Percentiles rank a stretch among this genome's conserved stretches.
Conservation (phyloP, 768 basidiomycete genomes). For the Xerocomus spinulosus region DNA sequence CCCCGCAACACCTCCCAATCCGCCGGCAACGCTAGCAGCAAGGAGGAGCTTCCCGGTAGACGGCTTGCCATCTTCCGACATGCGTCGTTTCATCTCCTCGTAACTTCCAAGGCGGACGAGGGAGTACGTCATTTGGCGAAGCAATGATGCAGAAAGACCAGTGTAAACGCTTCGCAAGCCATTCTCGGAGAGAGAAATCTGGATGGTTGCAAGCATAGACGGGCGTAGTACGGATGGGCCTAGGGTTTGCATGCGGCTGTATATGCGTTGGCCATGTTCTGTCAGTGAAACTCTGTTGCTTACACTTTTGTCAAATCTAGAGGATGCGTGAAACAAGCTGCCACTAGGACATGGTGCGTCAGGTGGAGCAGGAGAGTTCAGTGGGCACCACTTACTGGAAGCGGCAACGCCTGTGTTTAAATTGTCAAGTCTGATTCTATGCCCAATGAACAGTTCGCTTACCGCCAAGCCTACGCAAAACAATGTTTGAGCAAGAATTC, state of each 20-base stretch:
- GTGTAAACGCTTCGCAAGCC: conserved; percentile 76
- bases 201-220: conserved; percentile 63
- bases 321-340: conserved; percentile 77
- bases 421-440: conserved; percentile 4
- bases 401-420: conserved; percentile 51
- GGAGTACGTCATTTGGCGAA: conserved; percentile 91
- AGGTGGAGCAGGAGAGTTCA: neutral
- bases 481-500: neutral
- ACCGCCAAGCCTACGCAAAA: conserved; percentile 57
- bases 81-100: conserved; percentile 63
- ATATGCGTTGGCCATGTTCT: conserved; percentile 2
- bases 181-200: conserved; percentile 56
- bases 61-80: conserved; percentile 49
- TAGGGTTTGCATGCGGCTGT: conserved; percentile 79
- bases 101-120: conserved; percentile 81
- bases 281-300: conserved; percentile 19
- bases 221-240: conserved; percentile 47
- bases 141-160: conserved; percentile 75
- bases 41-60: conserved; percentile 52
- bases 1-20: conserved; percentile 76
- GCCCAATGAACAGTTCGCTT: conserved; percentile 4
- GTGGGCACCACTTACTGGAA: conserved; percentile 45
- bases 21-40: conserved; percentile 71
- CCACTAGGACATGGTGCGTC: conserved; percentile 46
- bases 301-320: conserved; percentile 84